Conservation (phyloP, 306 rosid species). For the Rubus idaeus region DNA sequence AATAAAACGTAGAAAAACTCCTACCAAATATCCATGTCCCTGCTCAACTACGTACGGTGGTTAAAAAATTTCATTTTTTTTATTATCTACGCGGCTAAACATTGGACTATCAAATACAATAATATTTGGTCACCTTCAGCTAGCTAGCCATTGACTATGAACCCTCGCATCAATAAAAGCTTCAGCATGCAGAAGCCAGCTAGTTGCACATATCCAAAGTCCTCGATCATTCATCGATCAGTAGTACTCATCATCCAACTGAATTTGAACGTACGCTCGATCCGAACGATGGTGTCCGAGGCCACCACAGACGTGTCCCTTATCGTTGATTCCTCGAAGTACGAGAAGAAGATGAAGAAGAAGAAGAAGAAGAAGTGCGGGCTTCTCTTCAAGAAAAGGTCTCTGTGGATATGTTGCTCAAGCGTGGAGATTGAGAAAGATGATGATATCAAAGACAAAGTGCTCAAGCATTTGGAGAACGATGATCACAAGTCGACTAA, state of each 20-base stretch:
- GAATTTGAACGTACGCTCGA: neutral
- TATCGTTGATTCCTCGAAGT: neutral
- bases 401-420: slow-evolving; percentile 34
- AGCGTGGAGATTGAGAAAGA: slow-evolving; percentile 23
- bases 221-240: neutral
- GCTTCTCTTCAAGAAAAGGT: neutral
- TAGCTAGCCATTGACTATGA: neutral
- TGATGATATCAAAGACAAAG: slow-evolving; percentile 2
- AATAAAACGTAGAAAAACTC: too few relatives aligned
- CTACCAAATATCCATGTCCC: neutral
- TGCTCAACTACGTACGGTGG: neutral
- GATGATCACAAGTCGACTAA: neutral
- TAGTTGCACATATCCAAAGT: neutral
- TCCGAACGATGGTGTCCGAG: neutral
- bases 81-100: neutral
- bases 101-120: neutral
- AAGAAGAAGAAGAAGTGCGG: slow-evolving; percentile 13
- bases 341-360: neutral
- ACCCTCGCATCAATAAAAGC: neutral
- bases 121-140: neutral
- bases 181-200: neutral
- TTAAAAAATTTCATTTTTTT: too few relatives aligned
- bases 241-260: neutral
- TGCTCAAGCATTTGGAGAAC: slow-evolving; percentile 7
- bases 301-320: neutral